Conservation (phyloP, 345 rosid species). For the Moricandia moricandioides region DNA sequence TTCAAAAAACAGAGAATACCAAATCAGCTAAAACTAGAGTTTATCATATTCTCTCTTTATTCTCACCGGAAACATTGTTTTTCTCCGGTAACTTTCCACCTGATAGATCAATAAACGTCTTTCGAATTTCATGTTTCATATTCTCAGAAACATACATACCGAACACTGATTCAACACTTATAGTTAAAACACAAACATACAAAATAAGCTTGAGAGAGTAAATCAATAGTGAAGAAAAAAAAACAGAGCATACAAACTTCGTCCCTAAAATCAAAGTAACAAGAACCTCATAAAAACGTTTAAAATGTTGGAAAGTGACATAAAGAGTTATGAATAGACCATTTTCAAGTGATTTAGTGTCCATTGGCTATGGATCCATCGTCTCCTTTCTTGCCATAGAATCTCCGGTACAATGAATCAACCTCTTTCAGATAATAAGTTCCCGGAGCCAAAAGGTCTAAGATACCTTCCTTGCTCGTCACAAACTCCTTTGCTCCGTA, state of each 20-base stretch:
- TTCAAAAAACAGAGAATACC: too few relatives aligned
- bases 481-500: constrained; percentile 96
- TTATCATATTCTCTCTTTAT: too few relatives aligned
- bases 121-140: too few relatives aligned
- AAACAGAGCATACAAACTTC: constrained; percentile 9
- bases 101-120: too few relatives aligned
- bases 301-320: constrained; percentile 7
- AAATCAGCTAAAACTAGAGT: too few relatives aligned
- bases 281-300: constrained; percentile 21
- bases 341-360: constrained; percentile 39
- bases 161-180: too few relatives aligned
- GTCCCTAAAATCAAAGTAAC: constrained; percentile 27
- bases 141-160: too few relatives aligned
- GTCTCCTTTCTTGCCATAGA: constrained; percentile 68
- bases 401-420: constrained; percentile 88
- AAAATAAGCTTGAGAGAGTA: background rate
- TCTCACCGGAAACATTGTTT: too few relatives aligned
- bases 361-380: constrained; percentile 68
- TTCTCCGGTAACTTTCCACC: too few relatives aligned
- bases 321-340: background rate
- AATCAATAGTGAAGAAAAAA: constrained; percentile 22
- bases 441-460: constrained; percentile 78
- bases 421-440: constrained; percentile 93
- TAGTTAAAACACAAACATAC: background rate
- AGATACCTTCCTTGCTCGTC: constrained; percentile 72